phyloP scores from a whole-genome alignment of 2,329 filamentous ascomycete genomes.

The Orbilia javanica region DNA sequence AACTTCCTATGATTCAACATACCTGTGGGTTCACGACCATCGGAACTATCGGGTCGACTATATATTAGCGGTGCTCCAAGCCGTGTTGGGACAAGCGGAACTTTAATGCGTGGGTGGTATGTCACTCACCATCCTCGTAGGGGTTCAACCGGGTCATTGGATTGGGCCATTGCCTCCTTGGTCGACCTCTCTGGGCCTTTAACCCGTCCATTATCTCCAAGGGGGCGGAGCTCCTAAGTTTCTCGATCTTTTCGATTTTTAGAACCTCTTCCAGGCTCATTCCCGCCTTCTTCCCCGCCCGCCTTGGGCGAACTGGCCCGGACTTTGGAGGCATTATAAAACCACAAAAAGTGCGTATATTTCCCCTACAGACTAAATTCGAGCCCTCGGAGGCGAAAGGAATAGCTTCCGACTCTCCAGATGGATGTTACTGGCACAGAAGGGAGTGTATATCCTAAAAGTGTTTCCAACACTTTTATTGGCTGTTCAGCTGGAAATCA shows the following conservation, averaged over 20 bases:
- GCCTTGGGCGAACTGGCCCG: neutral
- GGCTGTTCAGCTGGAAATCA: constrained; percentile 17
- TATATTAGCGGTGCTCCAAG: constrained; percentile 20
- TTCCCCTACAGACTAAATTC: neutral
- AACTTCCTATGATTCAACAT: neutral
- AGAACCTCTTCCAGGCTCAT: constrained; percentile 17
- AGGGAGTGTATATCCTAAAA: constrained; percentile 37
- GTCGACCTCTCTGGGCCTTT: constrained; percentile 31
- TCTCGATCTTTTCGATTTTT: constrained; percentile 34
- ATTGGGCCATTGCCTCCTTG: constrained; percentile 31
- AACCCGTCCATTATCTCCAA: constrained; percentile 43
- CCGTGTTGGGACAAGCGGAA: constrained; percentile 17
- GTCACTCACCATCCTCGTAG: constrained; percentile 49
- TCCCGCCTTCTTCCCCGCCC: constrained; percentile 1
- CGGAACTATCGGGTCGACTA: constrained; percentile 14
- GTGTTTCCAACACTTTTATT: constrained; percentile 30
- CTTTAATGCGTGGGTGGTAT: neutral
- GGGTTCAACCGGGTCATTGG: constrained; percentile 37
- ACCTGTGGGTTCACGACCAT: constrained; percentile 41
- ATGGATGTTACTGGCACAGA: constrained; percentile 31
- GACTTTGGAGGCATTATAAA: constrained; percentile 30
- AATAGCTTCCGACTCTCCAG: neutral
- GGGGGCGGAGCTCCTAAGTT: constrained; percentile 19
- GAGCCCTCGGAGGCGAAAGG: constrained; percentile 1
- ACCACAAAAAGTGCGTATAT: constrained; percentile 24